Percentiles rank a stretch among this genome's conserved stretches.
phyloP scores from a whole-genome alignment of 2,329 filamentous ascomycete species.

The Cladosporium sphaerospermum region DNA sequence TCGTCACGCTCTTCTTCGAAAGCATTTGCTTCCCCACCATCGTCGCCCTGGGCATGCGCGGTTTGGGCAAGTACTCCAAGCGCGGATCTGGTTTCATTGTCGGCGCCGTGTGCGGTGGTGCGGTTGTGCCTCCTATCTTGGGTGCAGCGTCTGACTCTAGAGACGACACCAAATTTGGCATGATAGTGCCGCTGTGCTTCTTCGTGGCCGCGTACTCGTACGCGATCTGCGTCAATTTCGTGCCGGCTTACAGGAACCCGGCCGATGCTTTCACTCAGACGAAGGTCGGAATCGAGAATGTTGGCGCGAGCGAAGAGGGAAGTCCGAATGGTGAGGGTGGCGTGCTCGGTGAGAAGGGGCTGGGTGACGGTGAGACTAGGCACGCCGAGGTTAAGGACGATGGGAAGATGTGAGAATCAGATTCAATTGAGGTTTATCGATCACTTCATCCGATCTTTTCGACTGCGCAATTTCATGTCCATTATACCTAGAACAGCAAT shows the following conservation, averaged over 20 bases:
- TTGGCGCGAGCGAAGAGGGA: conserved; percentile 1
- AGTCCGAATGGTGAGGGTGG: not conserved
- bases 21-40: conserved; percentile 78
- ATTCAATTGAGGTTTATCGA: too few species aligned
- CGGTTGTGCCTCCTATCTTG: conserved; percentile 65
- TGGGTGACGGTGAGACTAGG: not conserved
- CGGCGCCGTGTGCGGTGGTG: conserved; percentile 65
- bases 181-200: conserved; percentile 58
- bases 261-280: conserved; percentile 51
- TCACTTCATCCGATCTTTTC: too few species aligned
- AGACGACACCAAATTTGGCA: conserved; percentile 55
- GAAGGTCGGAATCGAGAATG: conserved; percentile 38
- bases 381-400: conserved; percentile 10
- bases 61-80: conserved; percentile 70
- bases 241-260: conserved; percentile 55
- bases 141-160: conserved; percentile 60
- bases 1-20: conserved; percentile 69
- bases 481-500: too few species aligned
- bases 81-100: conserved; percentile 68
- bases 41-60: conserved; percentile 70
- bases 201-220: conserved; percentile 44
- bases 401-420: conserved; percentile 21
- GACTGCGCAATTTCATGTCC: too few species aligned
- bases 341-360: conserved; percentile 5
- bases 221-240: conserved; percentile 53